Evolutionary conservation across 371 early-diverging fungal species (phyloP), one percentile per base, ranked within the genome.

Genomic region (Mucor sp.): DNA sequence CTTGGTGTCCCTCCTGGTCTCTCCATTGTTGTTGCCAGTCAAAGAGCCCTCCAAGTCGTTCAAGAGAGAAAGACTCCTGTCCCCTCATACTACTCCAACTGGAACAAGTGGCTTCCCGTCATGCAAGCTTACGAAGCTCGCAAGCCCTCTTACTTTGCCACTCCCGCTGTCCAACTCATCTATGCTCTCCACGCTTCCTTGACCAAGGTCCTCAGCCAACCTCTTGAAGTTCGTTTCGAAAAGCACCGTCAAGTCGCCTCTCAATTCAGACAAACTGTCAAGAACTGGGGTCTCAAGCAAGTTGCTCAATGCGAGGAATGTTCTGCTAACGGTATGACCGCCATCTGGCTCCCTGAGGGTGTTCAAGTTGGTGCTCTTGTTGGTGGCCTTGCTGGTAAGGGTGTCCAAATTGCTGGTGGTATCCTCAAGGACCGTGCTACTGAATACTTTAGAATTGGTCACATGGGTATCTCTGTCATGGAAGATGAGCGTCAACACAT

Each of bases 41-140:
- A 88, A 74, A 80, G 87, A 17, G 93, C 94, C n/a, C 78, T 95
- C 59, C 63, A 85, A 32, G 86, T 89, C 55, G 90, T 90, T 67
- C 71, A 89, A 63, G 78, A 75, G 9, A 91, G 96, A 75, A 90
- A 91, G 81, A 81, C 87, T 21, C 89, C 91, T n/a, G 85, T 93
- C 28, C 63, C 80, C 25, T 83, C 83, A 23, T 94, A 94, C 86
- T 94, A 92, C 72, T 86, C 87, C 62, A 88, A 85, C 85, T 93
- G 92, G 92, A 81, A 74, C 72, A 91, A 90, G 66, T 95, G 95
- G 95, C 80, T 93, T 70, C 96, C 97, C 21, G 94, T 98, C 76
- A 97, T 97, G 97, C 77, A 90, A 63, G 91, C 94, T n/a, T 98
- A 97, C 78, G 97, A 97, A 84, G 87, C 91, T 6, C 90, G 95